phyloP scores from a whole-genome alignment of 768 basidiomycete species.

The Suillus sp. region DNA sequence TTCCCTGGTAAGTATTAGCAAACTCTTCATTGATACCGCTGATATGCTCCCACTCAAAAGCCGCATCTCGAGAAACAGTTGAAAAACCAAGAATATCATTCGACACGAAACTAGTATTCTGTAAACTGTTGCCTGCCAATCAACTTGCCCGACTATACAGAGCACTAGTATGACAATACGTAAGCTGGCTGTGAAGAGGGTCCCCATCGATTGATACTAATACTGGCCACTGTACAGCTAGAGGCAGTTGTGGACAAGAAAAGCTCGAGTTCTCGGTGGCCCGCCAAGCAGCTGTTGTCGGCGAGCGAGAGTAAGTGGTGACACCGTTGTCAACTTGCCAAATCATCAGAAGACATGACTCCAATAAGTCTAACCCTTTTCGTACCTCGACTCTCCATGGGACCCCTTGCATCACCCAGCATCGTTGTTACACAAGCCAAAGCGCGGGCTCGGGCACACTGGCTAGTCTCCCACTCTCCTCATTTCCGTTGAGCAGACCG shows the following conservation, averaged over 20 bases:
- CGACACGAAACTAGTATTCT: neutral
- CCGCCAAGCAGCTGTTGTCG: neutral
- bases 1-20: neutral
- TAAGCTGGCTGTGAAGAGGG: neutral
- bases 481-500: neutral
- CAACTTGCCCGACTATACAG: neutral
- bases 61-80: neutral
- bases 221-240: neutral
- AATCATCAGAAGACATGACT: neutral
- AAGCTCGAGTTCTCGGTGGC: no score
- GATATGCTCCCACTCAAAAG: neutral
- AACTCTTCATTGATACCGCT: neutral
- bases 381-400: neutral
- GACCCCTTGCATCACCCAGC: neutral
- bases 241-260: neutral
- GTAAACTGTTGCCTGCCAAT: no score
- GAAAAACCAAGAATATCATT: neutral
- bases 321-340: neutral
- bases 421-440: neutral
- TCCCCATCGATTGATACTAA: neutral
- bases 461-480: neutral
- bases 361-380: neutral
- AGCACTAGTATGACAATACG: neutral
- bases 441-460: neutral
- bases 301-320: neutral